Evolutionary conservation across 2,329 filamentous ascomycete genomes (phyloP).

Genomic region (Karstenula rhodostoma): DNA sequence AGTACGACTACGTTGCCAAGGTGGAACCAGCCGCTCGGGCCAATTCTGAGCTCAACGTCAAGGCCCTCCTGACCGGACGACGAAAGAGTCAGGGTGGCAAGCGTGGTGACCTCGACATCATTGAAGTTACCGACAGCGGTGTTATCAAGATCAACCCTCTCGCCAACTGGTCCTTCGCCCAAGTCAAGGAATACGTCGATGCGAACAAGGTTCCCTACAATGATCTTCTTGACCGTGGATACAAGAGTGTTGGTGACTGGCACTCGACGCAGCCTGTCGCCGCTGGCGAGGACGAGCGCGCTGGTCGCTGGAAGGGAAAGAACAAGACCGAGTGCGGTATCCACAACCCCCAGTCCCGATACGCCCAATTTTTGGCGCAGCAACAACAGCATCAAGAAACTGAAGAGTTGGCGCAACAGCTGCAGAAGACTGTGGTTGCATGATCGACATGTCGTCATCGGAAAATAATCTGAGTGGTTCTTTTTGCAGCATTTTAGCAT

Average conservation of each 20-base stretch:
- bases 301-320: slow-evolving; percentile 96
- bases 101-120: slow-evolving; percentile 86
- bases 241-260: slow-evolving; percentile 98
- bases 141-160: slow-evolving; percentile 98
- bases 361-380: slow-evolving; percentile 82
- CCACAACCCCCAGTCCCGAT: slow-evolving; percentile 96
- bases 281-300: slow-evolving; percentile 93
- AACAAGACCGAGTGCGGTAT: slow-evolving; percentile 98
- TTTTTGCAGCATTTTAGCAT: slow-evolving; percentile 50
- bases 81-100: slow-evolving; percentile 92
- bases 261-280: slow-evolving; percentile 91
- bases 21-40: slow-evolving; percentile 95
- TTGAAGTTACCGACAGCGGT: slow-evolving; percentile 90
- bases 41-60: slow-evolving; percentile 85
- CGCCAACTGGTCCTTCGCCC: slow-evolving; percentile 89
- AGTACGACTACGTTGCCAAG: slow-evolving; percentile 97
- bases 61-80: slow-evolving; percentile 90
- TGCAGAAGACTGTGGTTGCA: slow-evolving; percentile 39
- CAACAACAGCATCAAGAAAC: slow-evolving; percentile 70
- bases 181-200: slow-evolving; percentile 88
- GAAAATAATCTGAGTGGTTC: slow-evolving; percentile 25
- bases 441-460: slow-evolving; percentile 30
- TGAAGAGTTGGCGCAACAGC: slow-evolving; percentile 39
- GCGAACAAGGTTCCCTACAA: slow-evolving; percentile 94
- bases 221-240: slow-evolving; percentile 86